Percentiles rank a stretch among this genome's conserved stretches.
phyloP scores from a whole-genome alignment of 257 asterid species.

The Nicotiana benthamiana region DNA sequence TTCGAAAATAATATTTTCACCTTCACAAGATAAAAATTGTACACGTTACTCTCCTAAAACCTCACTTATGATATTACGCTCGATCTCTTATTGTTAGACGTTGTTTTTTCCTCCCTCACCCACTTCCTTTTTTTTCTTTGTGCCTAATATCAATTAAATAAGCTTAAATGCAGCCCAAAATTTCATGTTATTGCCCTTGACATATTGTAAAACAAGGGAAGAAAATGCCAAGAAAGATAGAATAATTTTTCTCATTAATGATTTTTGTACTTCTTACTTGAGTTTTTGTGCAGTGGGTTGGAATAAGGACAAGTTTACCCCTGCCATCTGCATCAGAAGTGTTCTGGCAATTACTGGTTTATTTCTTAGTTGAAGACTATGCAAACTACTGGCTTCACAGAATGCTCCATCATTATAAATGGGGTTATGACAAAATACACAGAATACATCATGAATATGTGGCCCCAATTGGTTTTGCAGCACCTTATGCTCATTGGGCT shows the following conservation, averaged over 20 bases:
- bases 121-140: too few relatives aligned
- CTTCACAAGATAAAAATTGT: too few relatives aligned
- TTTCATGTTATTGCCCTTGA: background rate
- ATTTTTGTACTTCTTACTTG: background rate
- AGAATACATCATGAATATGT: slow-evolving; percentile 65
- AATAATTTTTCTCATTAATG: background rate
- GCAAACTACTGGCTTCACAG: slow-evolving; percentile 75
- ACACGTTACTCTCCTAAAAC: too few relatives aligned
- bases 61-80: too few relatives aligned
- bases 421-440: slow-evolving; percentile 71
- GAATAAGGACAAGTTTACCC: slow-evolving; percentile 61
- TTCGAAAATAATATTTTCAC: too few relatives aligned
- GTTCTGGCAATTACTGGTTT: slow-evolving; percentile 46
- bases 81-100: too few relatives aligned
- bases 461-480: slow-evolving; percentile 67
- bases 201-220: background rate
- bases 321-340: slow-evolving; percentile 53
- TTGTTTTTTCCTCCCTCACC: too few relatives aligned
- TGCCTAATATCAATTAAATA: too few relatives aligned
- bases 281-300: slow-evolving; percentile 42
- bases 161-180: background rate
- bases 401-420: slow-evolving; percentile 47
- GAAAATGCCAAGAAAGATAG: background rate
- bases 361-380: slow-evolving; percentile 59
- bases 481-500: slow-evolving; percentile 76